Evolutionary conservation across 1,139 yeast species (phyloP), one percentile per base, ranked within the genome.

Genomic region (Meyerozyma elateridarum): DNA sequence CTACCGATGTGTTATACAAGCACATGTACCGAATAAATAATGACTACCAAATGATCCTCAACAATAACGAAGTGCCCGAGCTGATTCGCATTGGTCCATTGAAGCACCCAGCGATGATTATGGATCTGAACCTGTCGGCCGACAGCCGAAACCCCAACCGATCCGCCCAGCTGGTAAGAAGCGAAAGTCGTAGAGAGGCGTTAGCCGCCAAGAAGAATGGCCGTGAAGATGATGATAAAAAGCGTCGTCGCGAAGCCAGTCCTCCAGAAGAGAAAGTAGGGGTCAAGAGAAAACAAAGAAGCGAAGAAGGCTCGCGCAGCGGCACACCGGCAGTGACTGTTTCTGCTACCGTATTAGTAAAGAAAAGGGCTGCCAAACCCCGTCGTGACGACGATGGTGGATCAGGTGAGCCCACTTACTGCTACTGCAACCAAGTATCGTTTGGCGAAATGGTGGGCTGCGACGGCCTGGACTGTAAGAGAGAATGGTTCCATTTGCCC

Each of bases 371-470:
- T 9, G 29, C 36, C 22, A 54, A 58, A 41, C 53, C 59, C 9
- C 52, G 51, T 33, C 51, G 50, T 30, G 61, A 61, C 22, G 62
- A 56, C 16, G 64, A 56, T 11, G 39, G 36, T 22, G 35, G 37
- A 8, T 11, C 39, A 8, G 44, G 41, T 30, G 95, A 91, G 51
- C 96, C 95, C 1, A 76, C 91, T 3, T 91, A 91, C 55, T 91
- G 98, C 58, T 87, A 87, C 59, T 91, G 98, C 63, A 87, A 88
- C 54, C 96, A 89, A 54, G 95, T 88, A 1, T 89, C 97, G 4
- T 89, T 85, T 56, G 98, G 98, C 13, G 97, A 91, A 52, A 91
- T 91, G 98, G 96, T 91, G 39, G 98, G 95, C 3, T 91, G 98
- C 60, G 98, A 91, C 52, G 96, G 96, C 3, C 91, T 84, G 30